Conservation (phyloP, 306 rosid species). For the Acacia crassicarpa region DNA sequence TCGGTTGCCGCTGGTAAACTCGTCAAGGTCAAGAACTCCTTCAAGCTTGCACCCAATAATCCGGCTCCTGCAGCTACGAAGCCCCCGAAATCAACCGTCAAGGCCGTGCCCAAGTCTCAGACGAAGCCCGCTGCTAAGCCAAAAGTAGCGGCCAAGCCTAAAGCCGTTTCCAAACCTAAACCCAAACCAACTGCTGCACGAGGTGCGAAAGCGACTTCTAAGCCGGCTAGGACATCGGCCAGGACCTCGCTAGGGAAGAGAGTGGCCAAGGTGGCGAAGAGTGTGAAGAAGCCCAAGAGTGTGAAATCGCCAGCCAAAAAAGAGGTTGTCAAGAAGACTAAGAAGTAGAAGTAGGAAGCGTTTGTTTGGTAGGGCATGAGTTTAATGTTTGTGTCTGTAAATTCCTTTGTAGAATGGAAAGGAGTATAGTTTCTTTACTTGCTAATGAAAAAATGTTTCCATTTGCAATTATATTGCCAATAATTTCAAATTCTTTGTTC, state of each 20-base stretch:
- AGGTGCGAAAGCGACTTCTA: slow-evolving; percentile 8
- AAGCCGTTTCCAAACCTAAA: slow-evolving; percentile 42
- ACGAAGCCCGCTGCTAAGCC: slow-evolving; percentile 28
- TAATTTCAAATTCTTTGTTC: not conserved
- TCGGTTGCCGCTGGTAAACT: slow-evolving; percentile 65
- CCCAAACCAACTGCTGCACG: slow-evolving; percentile 24
- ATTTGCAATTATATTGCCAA: no score
- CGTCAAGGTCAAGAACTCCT: slow-evolving; percentile 73
- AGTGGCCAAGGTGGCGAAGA: slow-evolving; percentile 43
- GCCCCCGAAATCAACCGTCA: slow-evolving; percentile 22
- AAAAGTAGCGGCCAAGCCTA: slow-evolving; percentile 19
- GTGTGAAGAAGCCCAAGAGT: slow-evolving; percentile 44
- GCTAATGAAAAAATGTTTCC: not conserved
- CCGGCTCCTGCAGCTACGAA: slow-evolving; percentile 36
- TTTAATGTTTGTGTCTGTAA: not conserved
- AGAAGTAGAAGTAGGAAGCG: slow-evolving; percentile 36
- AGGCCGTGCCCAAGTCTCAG: slow-evolving; percentile 29
- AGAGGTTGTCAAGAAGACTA: slow-evolving; percentile 45
- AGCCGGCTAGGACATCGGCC: slow-evolving; percentile 44
- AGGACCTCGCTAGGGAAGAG: slow-evolving; percentile 52
- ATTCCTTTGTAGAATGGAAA: not conserved
- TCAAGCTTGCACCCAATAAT: slow-evolving; percentile 48
- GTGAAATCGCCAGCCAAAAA: slow-evolving; percentile 58
- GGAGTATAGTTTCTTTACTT: not conserved
- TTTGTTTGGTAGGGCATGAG: not conserved